Evolutionary conservation across 139 green algal genomes (phyloP).

Genomic region (Tetradesmus lagerheimii): DNA sequence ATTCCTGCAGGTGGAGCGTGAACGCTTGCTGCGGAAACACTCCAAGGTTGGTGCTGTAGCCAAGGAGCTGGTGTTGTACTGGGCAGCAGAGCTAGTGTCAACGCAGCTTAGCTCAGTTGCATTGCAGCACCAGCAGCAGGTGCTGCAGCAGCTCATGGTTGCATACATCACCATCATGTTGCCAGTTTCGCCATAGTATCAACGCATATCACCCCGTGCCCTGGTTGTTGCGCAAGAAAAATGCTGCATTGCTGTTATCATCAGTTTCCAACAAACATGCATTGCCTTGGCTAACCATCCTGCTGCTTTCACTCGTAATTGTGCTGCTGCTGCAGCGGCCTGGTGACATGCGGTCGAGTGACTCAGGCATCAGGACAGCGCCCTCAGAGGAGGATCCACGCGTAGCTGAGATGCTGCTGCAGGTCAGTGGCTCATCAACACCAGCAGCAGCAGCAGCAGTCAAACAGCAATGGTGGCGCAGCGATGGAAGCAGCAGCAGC

Average conservation of each 20-base stretch:
- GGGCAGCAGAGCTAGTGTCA: background rate
- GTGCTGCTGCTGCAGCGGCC: background rate
- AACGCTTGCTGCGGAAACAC: conserved; percentile 26
- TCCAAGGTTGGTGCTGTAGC: background rate
- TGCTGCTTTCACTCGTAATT: background rate
- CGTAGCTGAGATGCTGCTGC: background rate
- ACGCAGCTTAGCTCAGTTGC: background rate
- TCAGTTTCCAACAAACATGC: no score
- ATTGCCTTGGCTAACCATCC: background rate
- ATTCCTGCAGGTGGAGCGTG: conserved; percentile 29
- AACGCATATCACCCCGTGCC: no score
- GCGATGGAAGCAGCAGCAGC: no score
- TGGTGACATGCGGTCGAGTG: background rate
- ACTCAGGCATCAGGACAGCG: background rate
- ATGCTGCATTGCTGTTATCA: no score
- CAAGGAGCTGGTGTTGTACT: background rate
- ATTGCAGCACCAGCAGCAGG: background rate
- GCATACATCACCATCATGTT: no score
- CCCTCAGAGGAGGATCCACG: background rate
- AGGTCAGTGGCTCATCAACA: background rate
- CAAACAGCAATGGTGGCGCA: no score
- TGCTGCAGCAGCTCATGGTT: background rate
- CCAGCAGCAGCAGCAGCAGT: background rate
- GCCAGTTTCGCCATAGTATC: no score
- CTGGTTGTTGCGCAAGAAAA: no score